Evolutionary conservation across 352 stramenopile genomes (phyloP).

Genomic region (Phytophthora rubi): DNA sequence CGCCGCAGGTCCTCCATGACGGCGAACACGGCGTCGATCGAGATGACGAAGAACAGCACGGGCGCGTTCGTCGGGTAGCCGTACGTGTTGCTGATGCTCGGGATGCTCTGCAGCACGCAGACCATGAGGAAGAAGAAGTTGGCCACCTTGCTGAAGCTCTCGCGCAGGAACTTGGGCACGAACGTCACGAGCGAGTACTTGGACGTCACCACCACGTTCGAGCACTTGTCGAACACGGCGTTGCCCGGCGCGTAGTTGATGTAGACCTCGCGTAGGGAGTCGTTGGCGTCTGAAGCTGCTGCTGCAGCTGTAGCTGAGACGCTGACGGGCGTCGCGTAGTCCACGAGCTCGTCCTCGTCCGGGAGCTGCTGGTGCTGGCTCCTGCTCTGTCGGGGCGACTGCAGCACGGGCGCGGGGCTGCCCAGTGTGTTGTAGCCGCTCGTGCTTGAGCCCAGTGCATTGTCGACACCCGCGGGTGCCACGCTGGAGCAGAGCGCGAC

Average conservation of each 20-base stretch:
- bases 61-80: constrained; percentile 79
- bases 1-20: constrained; percentile 87
- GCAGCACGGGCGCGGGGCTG: constrained; percentile 40
- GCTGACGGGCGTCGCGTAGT: constrained; percentile 17
- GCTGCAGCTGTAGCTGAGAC: background rate
- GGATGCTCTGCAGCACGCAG: constrained; percentile 88
- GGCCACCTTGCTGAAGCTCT: constrained; percentile 90
- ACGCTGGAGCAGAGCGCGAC: constrained; percentile 41
- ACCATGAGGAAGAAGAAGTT: constrained; percentile 96
- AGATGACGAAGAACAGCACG: constrained; percentile 91
- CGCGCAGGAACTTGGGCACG: constrained; percentile 88
- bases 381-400: constrained; percentile 30
- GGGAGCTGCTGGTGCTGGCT: constrained; percentile 23
- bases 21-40: constrained; percentile 90
- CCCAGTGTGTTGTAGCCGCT: constrained; percentile 45
- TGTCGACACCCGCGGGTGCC: constrained; percentile 6
- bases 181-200: constrained; percentile 92
- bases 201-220: constrained; percentile 90
- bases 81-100: constrained; percentile 84
- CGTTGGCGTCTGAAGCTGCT: constrained; percentile 6
- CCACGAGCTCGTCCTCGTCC: constrained; percentile 39
- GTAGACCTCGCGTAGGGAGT: constrained; percentile 62
- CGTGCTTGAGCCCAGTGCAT: constrained; percentile 19
- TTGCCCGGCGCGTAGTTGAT: constrained; percentile 79
- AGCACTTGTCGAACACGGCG: constrained; percentile 66